A percentile compares a stretch with the other conserved stretches of the same genome.
phyloP scores from a whole-genome alignment of 192 early-diverging fungal genomes.

The Rhizoclosmatium sp. region DNA sequence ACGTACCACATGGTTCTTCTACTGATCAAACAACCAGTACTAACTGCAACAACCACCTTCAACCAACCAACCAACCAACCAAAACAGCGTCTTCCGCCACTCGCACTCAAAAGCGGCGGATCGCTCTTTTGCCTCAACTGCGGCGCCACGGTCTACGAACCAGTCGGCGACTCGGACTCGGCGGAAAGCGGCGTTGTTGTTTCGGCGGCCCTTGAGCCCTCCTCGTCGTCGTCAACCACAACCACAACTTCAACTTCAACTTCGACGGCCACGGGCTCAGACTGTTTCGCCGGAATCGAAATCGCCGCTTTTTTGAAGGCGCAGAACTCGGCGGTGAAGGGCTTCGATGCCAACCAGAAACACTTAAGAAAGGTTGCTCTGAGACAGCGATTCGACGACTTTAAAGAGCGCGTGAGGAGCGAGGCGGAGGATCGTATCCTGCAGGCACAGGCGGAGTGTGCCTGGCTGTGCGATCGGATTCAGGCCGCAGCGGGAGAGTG shows the following conservation, averaged over 20 bases:
- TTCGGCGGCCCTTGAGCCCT: too few species aligned
- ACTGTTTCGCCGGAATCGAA: neutral
- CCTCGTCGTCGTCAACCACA: neutral
- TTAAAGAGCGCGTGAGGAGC: neutral
- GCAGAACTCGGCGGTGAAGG: neutral
- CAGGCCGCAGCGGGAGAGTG: slow-evolving; percentile 6
- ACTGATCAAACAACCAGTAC: too few species aligned
- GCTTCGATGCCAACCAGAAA: neutral
- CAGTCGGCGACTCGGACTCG: neutral
- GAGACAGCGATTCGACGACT: slow-evolving; percentile 7
- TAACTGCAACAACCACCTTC: neutral
- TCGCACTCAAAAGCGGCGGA: neutral
- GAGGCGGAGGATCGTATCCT: slow-evolving; percentile 13
- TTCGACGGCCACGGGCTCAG: neutral
- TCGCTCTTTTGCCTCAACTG: slow-evolving; percentile 6
- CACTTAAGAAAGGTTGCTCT: slow-evolving; percentile 13
- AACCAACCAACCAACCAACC: neutral
- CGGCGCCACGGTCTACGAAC: neutral
- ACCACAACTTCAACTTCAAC: neutral
- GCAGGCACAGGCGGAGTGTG: slow-evolving; percentile 33
- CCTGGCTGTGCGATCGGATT: slow-evolving; percentile 36
- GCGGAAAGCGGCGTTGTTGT: neutral
- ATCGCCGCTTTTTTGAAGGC: neutral
- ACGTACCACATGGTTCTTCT: too few species aligned
- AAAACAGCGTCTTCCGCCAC: neutral